Base-by-base conservation (phyloP, 345 rosid species). In the Excoecaria agallocha region DNA sequence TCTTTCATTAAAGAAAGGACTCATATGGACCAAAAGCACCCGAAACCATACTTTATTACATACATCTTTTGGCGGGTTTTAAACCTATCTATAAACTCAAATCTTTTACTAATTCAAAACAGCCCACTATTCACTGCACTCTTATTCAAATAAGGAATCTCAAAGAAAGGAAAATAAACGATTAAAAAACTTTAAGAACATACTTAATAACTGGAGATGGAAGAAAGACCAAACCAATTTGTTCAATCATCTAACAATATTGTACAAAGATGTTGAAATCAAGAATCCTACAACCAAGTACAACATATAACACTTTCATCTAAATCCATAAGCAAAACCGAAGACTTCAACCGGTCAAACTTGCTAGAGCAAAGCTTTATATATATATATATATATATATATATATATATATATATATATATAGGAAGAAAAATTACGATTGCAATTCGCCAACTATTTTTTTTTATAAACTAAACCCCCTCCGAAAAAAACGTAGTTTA, bases 1-100 rank as follows among this genome's bases (percentile, higher is more conserved):
- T 90, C 97, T 88, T 76, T 20, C 75, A 38, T 5, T 80, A 80
- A 83, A 82, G 81, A 80, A 81, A 76, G 72, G 78, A 77, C 84
- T 80, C 84, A 65, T 77, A 82, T 86, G 92, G 89, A 85, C 87
- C 87, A 77, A 83, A 90, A 88, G 91, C 84, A 86, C 62, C 62
- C 78, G 77, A 84, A 80, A 70, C 85, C 82, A 81, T 30, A 74
- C 87, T 79, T 85, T 38, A 66, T 76, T 74, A 79, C 79, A 88
- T 60, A 88, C 89, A 81, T 79, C 82, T 82, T 91, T 85, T 85
- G 82, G 80, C 68, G 58, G 78, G 79, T 80, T 68, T 78, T 60
- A 60, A 57, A 66, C 73, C 71, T 75, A 71, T 64, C 49, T 63
- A 10, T 52, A 37, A 84, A 72, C 17, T 30, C 72, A 66, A 74